These are phyloP conservation scores for Mycena olivaceomarginata DNA, from an alignment of 768 basidiomycete species.

Conservation along the genomic window DNA sequence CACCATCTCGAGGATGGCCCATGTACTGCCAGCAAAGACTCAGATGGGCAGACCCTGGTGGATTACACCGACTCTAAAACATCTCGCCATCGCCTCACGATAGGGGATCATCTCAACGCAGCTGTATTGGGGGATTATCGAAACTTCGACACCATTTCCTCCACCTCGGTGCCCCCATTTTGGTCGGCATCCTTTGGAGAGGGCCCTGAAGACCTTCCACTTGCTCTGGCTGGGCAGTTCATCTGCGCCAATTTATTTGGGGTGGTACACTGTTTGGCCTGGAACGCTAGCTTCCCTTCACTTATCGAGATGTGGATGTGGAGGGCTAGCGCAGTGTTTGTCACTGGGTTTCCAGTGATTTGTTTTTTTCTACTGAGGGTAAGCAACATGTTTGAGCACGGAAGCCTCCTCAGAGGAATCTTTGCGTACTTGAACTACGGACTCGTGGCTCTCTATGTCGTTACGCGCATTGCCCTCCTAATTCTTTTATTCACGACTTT, in stretches of 20 bases:
- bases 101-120: neutral
- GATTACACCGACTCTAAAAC: neutral
- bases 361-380: neutral
- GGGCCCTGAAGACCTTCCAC: neutral
- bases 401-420: neutral
- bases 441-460: neutral
- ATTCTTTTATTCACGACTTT: neutral
- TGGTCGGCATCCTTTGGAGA: neutral
- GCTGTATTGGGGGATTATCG: neutral
- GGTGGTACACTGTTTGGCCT: neutral
- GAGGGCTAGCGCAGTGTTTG: neutral
- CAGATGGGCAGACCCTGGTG: no score
- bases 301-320: conserved; percentile 1
- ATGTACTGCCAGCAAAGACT: no score
- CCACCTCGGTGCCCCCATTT: conserved; percentile 3
- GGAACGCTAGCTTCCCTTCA: neutral
- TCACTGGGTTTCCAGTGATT: neutral
- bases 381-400: neutral
- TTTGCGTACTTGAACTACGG: neutral
- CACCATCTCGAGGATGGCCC: no score
- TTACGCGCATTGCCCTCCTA: neutral
- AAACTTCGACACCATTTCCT: neutral
- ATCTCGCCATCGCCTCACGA: neutral
- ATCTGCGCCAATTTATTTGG: neutral
- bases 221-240: neutral